Percentiles rank a stretch among this genome's conserved stretches.
Conservation (phyloP, 2,329 filamentous ascomycete species). For the Lojkania enalia region DNA sequence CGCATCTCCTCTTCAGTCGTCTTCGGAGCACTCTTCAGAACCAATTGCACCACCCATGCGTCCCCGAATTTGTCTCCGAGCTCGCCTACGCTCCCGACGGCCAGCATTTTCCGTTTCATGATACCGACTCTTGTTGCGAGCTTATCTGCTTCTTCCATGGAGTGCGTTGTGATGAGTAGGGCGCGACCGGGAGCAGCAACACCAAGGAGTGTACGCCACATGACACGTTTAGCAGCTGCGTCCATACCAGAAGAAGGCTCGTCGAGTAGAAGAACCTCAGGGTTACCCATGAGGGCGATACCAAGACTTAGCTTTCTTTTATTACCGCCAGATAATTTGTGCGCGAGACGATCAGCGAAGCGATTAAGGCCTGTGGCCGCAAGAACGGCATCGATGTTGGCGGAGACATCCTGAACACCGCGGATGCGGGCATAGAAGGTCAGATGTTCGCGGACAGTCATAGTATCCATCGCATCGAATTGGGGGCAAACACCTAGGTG, state of each 20-base stretch:
- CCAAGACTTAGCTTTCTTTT: constrained; percentile 89
- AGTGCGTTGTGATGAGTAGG: constrained; percentile 86
- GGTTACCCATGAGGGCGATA: constrained; percentile 91
- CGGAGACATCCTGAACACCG: constrained; percentile 72
- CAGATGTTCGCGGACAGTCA: constrained; percentile 87
- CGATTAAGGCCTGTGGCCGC: constrained; percentile 74
- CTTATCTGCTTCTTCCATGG: constrained; percentile 93
- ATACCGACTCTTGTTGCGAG: constrained; percentile 84
- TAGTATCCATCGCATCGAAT: constrained; percentile 76
- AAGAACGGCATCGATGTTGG: constrained; percentile 80
- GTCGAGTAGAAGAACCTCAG: constrained; percentile 82
- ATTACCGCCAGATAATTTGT: constrained; percentile 83
- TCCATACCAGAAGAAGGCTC: constrained; percentile 90
- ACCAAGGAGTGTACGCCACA: constrained; percentile 83
- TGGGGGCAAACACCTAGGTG: constrained; percentile 89
- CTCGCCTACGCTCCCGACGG: constrained; percentile 73
- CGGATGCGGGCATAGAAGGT: constrained; percentile 84
- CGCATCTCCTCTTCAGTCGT: constrained; percentile 70
- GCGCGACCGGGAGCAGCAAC: constrained; percentile 73
- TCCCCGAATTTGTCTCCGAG: constrained; percentile 77
- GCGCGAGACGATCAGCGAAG: constrained; percentile 75
- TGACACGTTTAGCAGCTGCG: constrained; percentile 84
- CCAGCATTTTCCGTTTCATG: constrained; percentile 82
- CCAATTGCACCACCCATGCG: constrained; percentile 78
- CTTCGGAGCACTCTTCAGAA: constrained; percentile 73